phyloP scores from a whole-genome alignment of 306 rosid genomes.

The Trichosanthes truncata region DNA sequence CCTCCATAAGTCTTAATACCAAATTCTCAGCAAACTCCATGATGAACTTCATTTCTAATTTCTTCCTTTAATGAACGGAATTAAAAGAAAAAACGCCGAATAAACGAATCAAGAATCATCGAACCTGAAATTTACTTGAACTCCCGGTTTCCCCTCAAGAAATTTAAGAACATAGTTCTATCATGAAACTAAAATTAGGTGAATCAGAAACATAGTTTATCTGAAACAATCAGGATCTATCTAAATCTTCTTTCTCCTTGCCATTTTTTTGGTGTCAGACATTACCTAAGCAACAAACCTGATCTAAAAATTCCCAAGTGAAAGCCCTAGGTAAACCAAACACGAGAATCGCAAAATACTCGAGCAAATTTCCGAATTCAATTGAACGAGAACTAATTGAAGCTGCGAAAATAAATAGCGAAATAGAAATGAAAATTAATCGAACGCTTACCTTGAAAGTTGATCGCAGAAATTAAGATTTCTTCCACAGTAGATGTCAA shows the following conservation, averaged over 20 bases:
- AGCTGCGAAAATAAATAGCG: not conserved
- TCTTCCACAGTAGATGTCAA: not conserved
- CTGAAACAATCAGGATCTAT: not conserved
- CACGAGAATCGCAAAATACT: not conserved
- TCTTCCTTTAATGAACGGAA: not conserved
- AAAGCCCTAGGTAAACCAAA: not conserved
- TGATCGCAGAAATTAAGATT: not conserved
- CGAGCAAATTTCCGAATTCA: not conserved
- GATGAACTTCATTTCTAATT: slow-evolving; percentile 53
- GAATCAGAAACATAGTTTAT: not conserved
- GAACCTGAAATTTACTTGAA: not conserved
- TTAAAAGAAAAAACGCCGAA: not conserved
- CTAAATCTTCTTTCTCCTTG: not conserved
- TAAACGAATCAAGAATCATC: not conserved
- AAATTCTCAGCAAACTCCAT: slow-evolving; percentile 93
- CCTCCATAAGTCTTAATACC: slow-evolving; percentile 76
- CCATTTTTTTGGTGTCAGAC: not conserved
- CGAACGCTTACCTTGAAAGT: not conserved
- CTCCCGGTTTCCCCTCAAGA: not conserved
- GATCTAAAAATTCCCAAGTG: not conserved
- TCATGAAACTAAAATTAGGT: not conserved
- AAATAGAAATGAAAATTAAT: not conserved
- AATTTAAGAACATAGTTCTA: not conserved
- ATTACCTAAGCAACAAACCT: not conserved
- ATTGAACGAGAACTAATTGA: not conserved